These are phyloP conservation scores for Anthoceros angustus DNA, from an alignment of 225 moss, liverwort and hornwort species.

Conservation along the genomic window DNA sequence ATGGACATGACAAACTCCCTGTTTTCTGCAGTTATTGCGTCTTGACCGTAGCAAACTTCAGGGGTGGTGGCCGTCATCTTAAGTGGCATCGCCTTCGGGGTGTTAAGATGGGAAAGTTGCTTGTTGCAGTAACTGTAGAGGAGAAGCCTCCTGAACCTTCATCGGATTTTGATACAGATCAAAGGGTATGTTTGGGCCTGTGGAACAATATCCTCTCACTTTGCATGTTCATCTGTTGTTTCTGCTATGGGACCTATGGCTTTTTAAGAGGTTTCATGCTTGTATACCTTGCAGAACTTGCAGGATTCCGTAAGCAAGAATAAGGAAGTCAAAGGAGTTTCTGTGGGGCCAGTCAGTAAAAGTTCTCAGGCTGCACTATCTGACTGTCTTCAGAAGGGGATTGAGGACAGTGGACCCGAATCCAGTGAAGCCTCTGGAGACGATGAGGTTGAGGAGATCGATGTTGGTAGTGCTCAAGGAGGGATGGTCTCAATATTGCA, in stretches of 20 bases:
- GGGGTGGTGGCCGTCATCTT: constrained; percentile 62
- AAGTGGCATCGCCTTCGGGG: constrained; percentile 44
- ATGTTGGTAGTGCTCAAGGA: constrained; percentile 15
- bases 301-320: background rate
- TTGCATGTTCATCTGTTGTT: background rate
- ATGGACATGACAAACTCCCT: constrained; percentile 2
- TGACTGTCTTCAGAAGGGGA: background rate
- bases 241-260: too few species aligned
- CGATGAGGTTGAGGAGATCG: constrained; percentile 10
- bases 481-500: constrained; percentile 22
- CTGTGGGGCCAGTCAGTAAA: background rate
- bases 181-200: background rate
- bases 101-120: constrained; percentile 68
- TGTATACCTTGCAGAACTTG: background rate
- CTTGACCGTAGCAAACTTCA: constrained; percentile 25
- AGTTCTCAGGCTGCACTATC: background rate
- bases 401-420: background rate
- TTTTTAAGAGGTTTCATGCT: background rate
- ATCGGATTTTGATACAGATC: constrained; percentile 16
- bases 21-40: constrained; percentile 29
- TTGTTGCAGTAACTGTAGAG: constrained; percentile 40
- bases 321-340: background rate
- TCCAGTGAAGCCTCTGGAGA: background rate
- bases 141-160: constrained; percentile 12
- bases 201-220: constrained; percentile 4